phyloP scores from a whole-genome alignment of 768 basidiomycete species.

The Chlorophyllum brunneum region DNA sequence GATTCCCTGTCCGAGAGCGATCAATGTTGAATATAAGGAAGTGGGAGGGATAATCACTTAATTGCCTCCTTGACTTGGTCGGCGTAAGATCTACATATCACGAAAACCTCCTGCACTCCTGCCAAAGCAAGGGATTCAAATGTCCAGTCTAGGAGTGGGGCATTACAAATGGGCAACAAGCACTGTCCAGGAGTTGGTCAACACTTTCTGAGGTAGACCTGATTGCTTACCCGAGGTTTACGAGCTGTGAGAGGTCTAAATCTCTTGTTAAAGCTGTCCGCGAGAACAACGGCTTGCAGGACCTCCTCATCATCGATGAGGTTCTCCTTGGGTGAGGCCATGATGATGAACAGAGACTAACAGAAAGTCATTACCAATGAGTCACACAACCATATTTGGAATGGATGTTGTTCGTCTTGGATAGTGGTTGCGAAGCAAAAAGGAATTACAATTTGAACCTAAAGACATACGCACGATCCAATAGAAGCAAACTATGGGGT shows the following conservation, averaged over 20 bases:
- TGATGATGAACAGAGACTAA: slow-evolving; percentile 21
- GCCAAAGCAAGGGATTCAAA: slow-evolving; percentile 93
- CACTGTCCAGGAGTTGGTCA: slow-evolving; percentile 48
- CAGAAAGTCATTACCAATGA: slow-evolving; percentile 19
- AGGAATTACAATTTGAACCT: slow-evolving; percentile 56
- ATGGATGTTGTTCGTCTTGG: slow-evolving; percentile 1
- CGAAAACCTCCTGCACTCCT: slow-evolving; percentile 94
- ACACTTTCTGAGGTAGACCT: slow-evolving; percentile 13
- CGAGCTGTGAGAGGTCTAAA: slow-evolving; percentile 87
- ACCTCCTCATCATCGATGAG: slow-evolving; percentile 71
- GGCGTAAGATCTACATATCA: slow-evolving; percentile 89
- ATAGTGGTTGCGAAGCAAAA: slow-evolving; percentile 29
- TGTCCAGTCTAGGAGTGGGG: slow-evolving; percentile 92
- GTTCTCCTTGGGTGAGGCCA: slow-evolving; percentile 75
- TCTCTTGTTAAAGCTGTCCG: slow-evolving; percentile 93
- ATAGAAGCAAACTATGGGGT: slow-evolving; percentile 53
- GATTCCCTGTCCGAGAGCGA: slow-evolving; percentile 54
- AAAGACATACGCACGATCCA: slow-evolving; percentile 57
- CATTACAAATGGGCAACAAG: slow-evolving; percentile 91
- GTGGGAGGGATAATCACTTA: slow-evolving; percentile 46
- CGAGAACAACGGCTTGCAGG: slow-evolving; percentile 91
- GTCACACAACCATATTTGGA: slow-evolving; percentile 21
- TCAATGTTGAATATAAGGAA: slow-evolving; percentile 10
- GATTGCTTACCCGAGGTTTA: slow-evolving; percentile 72
- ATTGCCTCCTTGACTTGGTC: slow-evolving; percentile 83